Base-by-base conservation (phyloP, 2,329 filamentous ascomycete species). In the Colletotrichum musae region DNA sequence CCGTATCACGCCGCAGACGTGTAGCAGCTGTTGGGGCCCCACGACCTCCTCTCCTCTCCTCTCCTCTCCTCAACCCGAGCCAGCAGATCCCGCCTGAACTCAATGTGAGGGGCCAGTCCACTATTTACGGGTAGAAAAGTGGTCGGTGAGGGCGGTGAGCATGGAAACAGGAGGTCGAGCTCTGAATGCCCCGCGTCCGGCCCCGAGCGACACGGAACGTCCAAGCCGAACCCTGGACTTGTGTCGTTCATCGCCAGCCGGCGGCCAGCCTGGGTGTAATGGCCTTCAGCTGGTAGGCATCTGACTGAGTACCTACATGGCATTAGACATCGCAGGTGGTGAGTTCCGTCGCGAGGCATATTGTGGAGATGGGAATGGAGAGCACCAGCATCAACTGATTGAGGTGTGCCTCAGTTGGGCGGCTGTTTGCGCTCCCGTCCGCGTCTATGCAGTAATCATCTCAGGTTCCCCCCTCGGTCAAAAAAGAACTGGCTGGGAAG, bases 131-230 rank as follows among this genome's bases (percentile, higher is more conserved):
- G 45, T 56, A 66, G 53, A 56, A 70, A 54, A 69, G 50, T 65
- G 62, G 62, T 56, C 51, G 36, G 36, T 54, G 62, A 69, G 66
- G 63, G 66, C 66, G 62, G 66, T 69, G 66, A 69, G 45, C 52
- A 10, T 32, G 32, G 36, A 52, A 59, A 43, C 32, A 39, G 50
- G 24, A 62, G 36, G 58, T 36, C 39, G 51, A 41, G 61, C 48
- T 58, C 36, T 48, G 26, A 65, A 24, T 57, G 66, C 66, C 56
- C 56, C 56, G 56, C 56, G 62, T 60, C 56, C 50, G 39, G 52
- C 21, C 66, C 50, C 36, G 56, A 70, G 51, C 66, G 43, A 67
- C 36, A 66, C 51, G 66, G 56, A 60, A 56, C 28, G 28, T 24
- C 45, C 45, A 63, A 57, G 56, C 56, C 56, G 50, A 59, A n/a